Evolutionary conservation across 2,329 filamentous ascomycete genomes (phyloP), one percentile per base, ranked within the genome.

Genomic region (Myriosclerotinia duriaeana): DNA sequence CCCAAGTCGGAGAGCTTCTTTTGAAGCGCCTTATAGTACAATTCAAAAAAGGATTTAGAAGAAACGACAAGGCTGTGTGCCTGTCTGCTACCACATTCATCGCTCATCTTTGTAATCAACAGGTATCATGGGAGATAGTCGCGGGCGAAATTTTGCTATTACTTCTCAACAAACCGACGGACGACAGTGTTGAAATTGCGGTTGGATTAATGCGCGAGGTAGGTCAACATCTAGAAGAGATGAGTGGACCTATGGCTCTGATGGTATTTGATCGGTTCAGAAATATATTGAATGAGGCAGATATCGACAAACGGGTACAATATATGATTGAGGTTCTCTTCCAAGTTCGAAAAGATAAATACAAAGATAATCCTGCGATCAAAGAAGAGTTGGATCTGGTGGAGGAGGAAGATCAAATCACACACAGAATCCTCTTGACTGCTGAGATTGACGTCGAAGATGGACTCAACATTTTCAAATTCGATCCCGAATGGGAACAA

Each of bases 291-390:
- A 94, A 99, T 80, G 95, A 99, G 78, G 93, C 93, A 54, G 93
- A 95, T 75, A 97, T 99, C 77, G 94, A 98, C 76, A 97, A 97
- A 83, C 86, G 95, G 71, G 93, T 94, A n/a, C 95, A 99, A 79
- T 99, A 98, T 79, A 97, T 97, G 91, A 94, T 99, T 66, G 95
- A 99, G 78, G 95, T 98, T 7, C 80, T 99, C 53, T 99, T 99
- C 77, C 93, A 99, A 80, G 90, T 97, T 66, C 87, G 95, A 70
- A 97, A 97, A 79, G 94, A 98, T 79, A 90, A 90, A 74, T 99
- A 96, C 83, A 97, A 97, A 81, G 93, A 98, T 74, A 93, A 98
- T 74, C 92, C 89, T 22, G 89, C 93, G 0, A 82, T 98, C 73
- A 93, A 89, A 77, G 93, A 97, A 76, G 95, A 99, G 77, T 81